These are phyloP conservation scores for Ramaria rubella DNA, from an alignment of 768 basidiomycete species.

Conservation along the genomic window DNA sequence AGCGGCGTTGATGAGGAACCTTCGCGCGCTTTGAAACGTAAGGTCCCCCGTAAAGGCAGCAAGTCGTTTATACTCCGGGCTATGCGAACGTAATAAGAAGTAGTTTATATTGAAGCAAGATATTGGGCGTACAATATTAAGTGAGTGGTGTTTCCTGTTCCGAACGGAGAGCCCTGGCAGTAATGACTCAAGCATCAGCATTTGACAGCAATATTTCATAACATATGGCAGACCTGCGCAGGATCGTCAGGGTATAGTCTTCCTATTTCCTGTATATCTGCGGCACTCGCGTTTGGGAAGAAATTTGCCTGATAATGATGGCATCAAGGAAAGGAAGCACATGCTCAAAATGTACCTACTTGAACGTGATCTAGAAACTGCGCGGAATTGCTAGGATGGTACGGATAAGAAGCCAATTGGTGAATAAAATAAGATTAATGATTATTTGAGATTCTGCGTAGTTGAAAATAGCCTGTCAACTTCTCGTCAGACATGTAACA, in stretches of 20 bases:
- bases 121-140: too few relatives aligned
- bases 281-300: conserved; percentile 17
- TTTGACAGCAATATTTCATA: background rate
- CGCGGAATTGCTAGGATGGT: too few relatives aligned
- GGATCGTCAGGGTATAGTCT: conserved; percentile 16
- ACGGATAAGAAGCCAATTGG: too few relatives aligned
- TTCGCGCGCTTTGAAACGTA: conserved; percentile 42
- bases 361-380: too few relatives aligned
- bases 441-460: too few relatives aligned
- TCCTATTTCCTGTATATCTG: background rate
- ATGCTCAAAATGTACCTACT: too few relatives aligned
- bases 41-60: conserved; percentile 45
- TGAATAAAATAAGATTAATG: too few relatives aligned
- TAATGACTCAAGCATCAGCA: conserved; percentile 9
- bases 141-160: conserved; percentile 40
- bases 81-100: too few relatives aligned
- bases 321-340: too few relatives aligned
- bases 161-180: conserved; percentile 47
- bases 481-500: too few relatives aligned
- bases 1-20: conserved; percentile 34
- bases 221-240: background rate
- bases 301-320: conserved; percentile 15
- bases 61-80: conserved; percentile 43
- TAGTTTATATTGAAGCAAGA: too few relatives aligned
- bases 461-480: too few relatives aligned